These are phyloP conservation scores for Zygosaccharomyces pseudorouxii DNA, from an alignment of 805 yeast genomes.

Conservation along the genomic window DNA sequence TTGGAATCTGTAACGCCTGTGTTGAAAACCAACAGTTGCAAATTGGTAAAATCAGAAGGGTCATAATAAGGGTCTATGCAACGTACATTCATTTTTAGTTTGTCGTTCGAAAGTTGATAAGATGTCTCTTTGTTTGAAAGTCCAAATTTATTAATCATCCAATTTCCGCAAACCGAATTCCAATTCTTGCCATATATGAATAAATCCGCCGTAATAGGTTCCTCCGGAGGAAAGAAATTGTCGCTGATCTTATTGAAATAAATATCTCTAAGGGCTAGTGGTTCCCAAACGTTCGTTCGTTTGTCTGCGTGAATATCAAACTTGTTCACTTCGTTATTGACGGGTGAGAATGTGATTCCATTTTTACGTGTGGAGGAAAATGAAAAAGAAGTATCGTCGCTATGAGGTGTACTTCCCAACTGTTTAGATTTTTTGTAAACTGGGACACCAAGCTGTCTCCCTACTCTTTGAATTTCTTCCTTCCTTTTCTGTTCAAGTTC, in stretches of 20 bases:
- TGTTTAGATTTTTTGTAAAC: conserved; percentile 21
- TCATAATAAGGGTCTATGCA: conserved; percentile 25
- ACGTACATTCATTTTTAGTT: conserved; percentile 17
- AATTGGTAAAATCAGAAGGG: conserved; percentile 26
- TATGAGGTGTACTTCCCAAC: conserved; percentile 20
- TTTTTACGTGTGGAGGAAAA: conserved; percentile 22
- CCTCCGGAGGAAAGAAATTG: conserved; percentile 2
- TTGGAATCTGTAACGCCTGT: conserved; percentile 35
- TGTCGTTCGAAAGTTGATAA: conserved; percentile 1
- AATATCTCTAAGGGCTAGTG: conserved; percentile 39
- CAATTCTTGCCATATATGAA: conserved; percentile 26
- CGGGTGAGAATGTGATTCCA: conserved; percentile 22
- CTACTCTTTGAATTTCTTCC: conserved; percentile 38
- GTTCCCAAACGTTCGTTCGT: conserved; percentile 45
- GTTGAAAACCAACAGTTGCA: conserved; percentile 37
- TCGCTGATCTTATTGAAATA: conserved; percentile 26
- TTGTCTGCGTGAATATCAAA: conserved; percentile 34
- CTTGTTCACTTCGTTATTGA: conserved; percentile 28
- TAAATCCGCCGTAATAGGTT: conserved; percentile 12
- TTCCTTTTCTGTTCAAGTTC: conserved; percentile 40
- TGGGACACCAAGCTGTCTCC: conserved; percentile 37
- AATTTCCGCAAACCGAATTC: conserved; percentile 32
- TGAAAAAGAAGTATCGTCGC: conserved; percentile 17
- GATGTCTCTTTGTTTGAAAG: conserved; percentile 9
- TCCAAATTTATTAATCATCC: conserved; percentile 36